Base-by-base conservation (phyloP, 768 basidiomycete species). In the Rhizopogon rudus region DNA sequence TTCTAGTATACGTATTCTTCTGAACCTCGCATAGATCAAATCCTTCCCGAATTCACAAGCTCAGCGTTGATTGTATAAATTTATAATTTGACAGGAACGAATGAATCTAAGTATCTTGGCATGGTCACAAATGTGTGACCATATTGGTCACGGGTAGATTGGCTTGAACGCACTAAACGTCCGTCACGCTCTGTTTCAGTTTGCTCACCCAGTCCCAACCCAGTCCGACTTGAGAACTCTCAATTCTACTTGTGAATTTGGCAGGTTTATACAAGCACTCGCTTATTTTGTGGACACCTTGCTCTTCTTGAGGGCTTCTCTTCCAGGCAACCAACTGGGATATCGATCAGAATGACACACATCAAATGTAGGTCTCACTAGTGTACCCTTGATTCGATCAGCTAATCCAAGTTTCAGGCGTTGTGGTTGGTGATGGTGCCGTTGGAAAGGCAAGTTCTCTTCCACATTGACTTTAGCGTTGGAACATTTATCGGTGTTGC, bases 381-480 rank as follows among this genome's bases (percentile, higher is more conserved):
- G 8, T 40, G 46, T 53, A 54, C 41, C 49, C 53, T 54, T 50
- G 53, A 64, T 49, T 53, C n/a, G 51, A 60, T 54, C 57, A 61
- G 66, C 74, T 78, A 63, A 71, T 65, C 55, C 29, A 56, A 66
- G 59, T 42, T 48, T 48, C 69, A 96, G 94, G 93, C 80, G 94
- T 98, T 73, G 94, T 98, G 67, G 94, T 98, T 51, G 94, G 94
- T 67, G 95, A 98, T 78, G 95, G 95, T 83, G 95, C 95, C 56
- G 95, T 97, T 64, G 95, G 95, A 71, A 98, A 97, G 90, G 93
- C 86, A 64, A 66, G 83, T 73, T 44, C 52, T 46, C 43, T 49
- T 40, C 54, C 51, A 57, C 14, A 56, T 51, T 44, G 43, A 43
- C 49, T 42, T 25, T 49, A 20, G 51, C 25, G 50, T 45, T 33